Evolutionary conservation across 2,329 filamentous ascomycete species (phyloP), one percentile per base, ranked within the genome.

Genomic region (Phyllosticta capitalensis): DNA sequence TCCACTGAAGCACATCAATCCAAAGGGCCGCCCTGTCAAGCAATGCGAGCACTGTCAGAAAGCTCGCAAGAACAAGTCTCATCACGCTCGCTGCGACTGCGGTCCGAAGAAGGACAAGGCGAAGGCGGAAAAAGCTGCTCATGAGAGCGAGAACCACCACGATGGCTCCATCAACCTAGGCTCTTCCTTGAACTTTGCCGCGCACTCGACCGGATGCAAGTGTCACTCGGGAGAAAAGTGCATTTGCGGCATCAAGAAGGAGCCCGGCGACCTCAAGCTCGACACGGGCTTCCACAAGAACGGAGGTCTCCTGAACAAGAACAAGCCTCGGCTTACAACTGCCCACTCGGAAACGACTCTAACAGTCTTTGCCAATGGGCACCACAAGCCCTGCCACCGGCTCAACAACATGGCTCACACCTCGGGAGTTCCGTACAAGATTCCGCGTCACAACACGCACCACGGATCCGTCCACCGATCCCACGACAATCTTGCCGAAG

Each of bases 41-140:
- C 94, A 99, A 86, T 99, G 94, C 77, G 84, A 90, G 67, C 94
- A 99, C 78, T 99, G 94, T 78, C 92, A 94, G 74, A 85, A 88
- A 66, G 88, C 95, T 81, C 92, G 94, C 78, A 97, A 97, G 82
- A 92, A 90, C 75, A 90, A 94, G 68, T 87, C 92, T 61, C 90
- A 92, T 65, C 94, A 97, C 76, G 84, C 94, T 71, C 95, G 94
- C 76, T 99, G 94, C 78, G 92, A 97, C 76, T 99, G 94, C 75
- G 92, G 90, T 72, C 90, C 95, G 76, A 96, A 95, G 81, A 85
- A 86, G 63, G 87, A 88, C 78, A 78, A 77, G 67, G 68, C 75
- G 62, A 73, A 74, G 63, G 71, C 72, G 64, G 77, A 77, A 67
- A 78, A 72, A 65, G 68, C 67, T 69, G 71, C 73, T 64, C 66